Conservation (phyloP, 495 filamentous ascomycete species). For the Talaromyces trachyspermus region DNA sequence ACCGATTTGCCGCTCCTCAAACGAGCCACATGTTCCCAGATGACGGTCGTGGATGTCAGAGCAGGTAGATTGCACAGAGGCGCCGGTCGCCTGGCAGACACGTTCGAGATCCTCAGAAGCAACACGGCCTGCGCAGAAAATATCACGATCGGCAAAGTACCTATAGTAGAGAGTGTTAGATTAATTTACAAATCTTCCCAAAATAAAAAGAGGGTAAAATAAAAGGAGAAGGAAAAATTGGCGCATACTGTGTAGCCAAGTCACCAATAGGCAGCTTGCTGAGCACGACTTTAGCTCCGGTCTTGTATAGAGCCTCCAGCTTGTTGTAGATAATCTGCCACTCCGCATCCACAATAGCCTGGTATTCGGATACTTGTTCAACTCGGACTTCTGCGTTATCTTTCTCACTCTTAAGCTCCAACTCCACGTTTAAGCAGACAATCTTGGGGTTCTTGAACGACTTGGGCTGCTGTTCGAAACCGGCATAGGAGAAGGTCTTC, state of each 20-base stretch:
- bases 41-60: constrained; percentile 88
- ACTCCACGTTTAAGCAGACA: constrained; percentile 92
- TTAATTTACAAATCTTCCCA: neutral
- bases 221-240: neutral
- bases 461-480: constrained; percentile 98
- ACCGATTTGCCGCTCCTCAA: constrained; percentile 95
- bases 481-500: constrained; percentile 98
- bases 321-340: constrained; percentile 99
- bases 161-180: constrained; percentile 23
- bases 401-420: constrained; percentile 97
- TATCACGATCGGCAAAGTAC: constrained; percentile 94
- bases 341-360: constrained; percentile 97
- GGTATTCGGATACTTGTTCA: constrained; percentile 98
- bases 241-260: constrained; percentile 80
- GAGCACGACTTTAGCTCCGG: constrained; percentile 91
- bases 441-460: constrained; percentile 89
- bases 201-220: too few relatives aligned
- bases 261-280: constrained; percentile 98
- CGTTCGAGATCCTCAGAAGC: constrained; percentile 91
- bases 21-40: constrained; percentile 81
- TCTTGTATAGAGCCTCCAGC: constrained; percentile 85
- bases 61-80: constrained; percentile 89
- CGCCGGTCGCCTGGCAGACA: constrained; percentile 89
- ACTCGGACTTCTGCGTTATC: constrained; percentile 98
- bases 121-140: constrained; percentile 97